Percentiles rank a stretch among this genome's conserved stretches.
Evolutionary conservation across 2,329 filamentous ascomycete species (phyloP).

Genomic region (Arthrobotrys sinensis): DNA sequence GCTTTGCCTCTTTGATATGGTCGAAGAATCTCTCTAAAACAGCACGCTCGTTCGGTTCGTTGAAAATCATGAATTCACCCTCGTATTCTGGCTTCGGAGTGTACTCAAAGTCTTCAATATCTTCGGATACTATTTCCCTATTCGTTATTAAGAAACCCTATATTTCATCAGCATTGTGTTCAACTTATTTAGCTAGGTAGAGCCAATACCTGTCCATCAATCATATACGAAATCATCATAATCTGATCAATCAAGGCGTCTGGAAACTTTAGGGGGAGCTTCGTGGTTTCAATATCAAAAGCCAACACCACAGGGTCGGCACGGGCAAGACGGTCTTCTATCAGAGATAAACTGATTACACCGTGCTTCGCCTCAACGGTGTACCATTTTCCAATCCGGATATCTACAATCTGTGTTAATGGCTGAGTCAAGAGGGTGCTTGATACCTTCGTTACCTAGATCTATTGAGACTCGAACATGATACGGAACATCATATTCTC

Average conservation of each 20-base stretch:
- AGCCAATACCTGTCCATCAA: conserved; percentile 80
- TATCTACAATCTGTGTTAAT: conserved; percentile 73
- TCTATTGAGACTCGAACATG: conserved; percentile 99
- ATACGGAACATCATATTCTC: conserved; percentile 99
- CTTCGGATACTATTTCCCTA: conserved; percentile 95
- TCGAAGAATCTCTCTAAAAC: conserved; percentile 92
- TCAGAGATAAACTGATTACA: conserved; percentile 82
- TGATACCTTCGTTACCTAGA: conserved; percentile 73
- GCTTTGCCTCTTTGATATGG: conserved; percentile 93
- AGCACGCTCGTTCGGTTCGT: conserved; percentile 92
- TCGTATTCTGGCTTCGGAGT: conserved; percentile 97
- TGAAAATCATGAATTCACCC: conserved; percentile 97
- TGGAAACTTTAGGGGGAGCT: conserved; percentile 94
- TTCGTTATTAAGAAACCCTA: conserved; percentile 95
- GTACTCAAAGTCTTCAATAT: conserved; percentile 98
- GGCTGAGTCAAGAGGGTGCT: neutral
- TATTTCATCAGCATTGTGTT: conserved; percentile 11
- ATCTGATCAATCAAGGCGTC: conserved; percentile 95
- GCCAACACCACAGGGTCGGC: conserved; percentile 98
- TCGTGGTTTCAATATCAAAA: conserved; percentile 99
- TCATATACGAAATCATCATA: conserved; percentile 99
- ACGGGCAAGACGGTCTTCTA: conserved; percentile 88
- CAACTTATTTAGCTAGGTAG: neutral
- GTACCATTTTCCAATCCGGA: conserved; percentile 97
- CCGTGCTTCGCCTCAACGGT: conserved; percentile 95